These are phyloP conservation scores for Arctium lappa DNA, from an alignment of 129 eudicot genomes.

Conservation along the genomic window DNA sequence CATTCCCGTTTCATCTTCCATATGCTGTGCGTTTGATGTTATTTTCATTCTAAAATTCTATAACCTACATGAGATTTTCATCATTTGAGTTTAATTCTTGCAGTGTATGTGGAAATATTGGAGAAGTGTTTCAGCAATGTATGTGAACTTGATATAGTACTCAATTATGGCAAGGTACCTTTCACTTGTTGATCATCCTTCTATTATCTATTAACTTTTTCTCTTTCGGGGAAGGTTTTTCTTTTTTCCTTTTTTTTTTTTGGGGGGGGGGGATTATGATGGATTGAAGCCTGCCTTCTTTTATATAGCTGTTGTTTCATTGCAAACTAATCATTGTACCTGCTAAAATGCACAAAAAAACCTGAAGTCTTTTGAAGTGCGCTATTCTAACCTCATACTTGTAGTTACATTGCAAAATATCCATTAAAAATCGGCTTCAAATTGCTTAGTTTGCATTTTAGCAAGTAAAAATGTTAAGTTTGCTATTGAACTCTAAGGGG, in stretches of 20 bases:
- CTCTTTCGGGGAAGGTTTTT: background rate
- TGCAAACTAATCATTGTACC: too few relatives aligned
- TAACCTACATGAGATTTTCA: background rate
- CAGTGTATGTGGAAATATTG: conserved; percentile 77
- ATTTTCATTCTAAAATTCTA: background rate
- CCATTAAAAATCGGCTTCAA: too few relatives aligned
- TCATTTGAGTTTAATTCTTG: background rate
- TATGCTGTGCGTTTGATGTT: background rate
- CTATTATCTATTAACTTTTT: background rate
- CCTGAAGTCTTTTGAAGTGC: too few relatives aligned
- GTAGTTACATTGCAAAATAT: too few relatives aligned
- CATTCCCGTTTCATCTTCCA: background rate
- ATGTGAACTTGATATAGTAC: conserved; percentile 77
- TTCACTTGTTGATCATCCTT: conserved; percentile 1
- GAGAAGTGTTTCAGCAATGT: conserved; percentile 74
- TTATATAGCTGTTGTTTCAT: too few relatives aligned
- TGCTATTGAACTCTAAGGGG: too few relatives aligned
- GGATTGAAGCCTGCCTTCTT: too few relatives aligned
- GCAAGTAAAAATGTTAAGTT: too few relatives aligned
- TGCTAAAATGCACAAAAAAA: too few relatives aligned
- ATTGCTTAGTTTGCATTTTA: too few relatives aligned
- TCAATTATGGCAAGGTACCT: conserved; percentile 64
- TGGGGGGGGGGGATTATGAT: background rate
- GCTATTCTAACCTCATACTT: too few relatives aligned
- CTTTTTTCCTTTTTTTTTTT: too few relatives aligned